phyloP scores from a whole-genome alignment of 2,329 filamentous ascomycete species.

The Scedosporium aurantiacum region DNA sequence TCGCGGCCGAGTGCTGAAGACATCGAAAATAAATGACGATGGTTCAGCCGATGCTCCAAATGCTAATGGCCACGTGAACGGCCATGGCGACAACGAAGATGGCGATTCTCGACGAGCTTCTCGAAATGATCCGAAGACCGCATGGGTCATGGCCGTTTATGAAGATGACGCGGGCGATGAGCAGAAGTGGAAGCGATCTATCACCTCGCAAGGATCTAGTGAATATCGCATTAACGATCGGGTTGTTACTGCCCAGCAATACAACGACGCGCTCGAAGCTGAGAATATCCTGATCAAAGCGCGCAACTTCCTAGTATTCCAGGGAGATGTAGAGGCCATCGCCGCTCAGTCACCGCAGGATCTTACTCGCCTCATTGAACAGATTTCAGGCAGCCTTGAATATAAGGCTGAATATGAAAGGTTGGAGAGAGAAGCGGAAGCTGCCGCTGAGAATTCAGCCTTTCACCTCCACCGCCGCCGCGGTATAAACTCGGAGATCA shows the following conservation, averaged over 20 bases:
- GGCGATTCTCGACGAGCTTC: conserved; percentile 50
- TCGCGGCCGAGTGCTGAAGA: conserved; percentile 84
- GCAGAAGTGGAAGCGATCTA: conserved; percentile 90
- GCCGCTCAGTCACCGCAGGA: conserved; percentile 91
- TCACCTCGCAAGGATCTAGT: conserved; percentile 77
- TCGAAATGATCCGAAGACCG: conserved; percentile 79
- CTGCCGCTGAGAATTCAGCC: conserved; percentile 77
- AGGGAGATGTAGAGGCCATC: conserved; percentile 95
- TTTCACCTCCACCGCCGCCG: conserved; percentile 81
- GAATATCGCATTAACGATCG: conserved; percentile 97
- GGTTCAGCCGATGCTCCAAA: conserved; percentile 55
- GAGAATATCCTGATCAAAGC: conserved; percentile 98
- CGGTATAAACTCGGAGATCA: conserved; percentile 95
- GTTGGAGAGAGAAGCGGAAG: conserved; percentile 76
- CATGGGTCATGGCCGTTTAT: conserved; percentile 99
- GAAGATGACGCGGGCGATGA: conserved; percentile 94
- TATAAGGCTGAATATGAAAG: conserved; percentile 89
- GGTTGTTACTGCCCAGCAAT: conserved; percentile 76
- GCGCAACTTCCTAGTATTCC: conserved; percentile 94
- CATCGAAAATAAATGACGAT: conserved; percentile 85
- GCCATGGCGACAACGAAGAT: conserved; percentile 48
- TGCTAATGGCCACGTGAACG: conserved; percentile 51
- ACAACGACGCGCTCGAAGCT: conserved; percentile 82
- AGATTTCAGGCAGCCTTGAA: conserved; percentile 92
- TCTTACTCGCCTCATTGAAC: conserved; percentile 85